A percentile compares a stretch with the other conserved stretches of the same genome.
Evolutionary conservation across 176 grass and related monocot species (phyloP).

Genomic region (Puya raimondii): DNA sequence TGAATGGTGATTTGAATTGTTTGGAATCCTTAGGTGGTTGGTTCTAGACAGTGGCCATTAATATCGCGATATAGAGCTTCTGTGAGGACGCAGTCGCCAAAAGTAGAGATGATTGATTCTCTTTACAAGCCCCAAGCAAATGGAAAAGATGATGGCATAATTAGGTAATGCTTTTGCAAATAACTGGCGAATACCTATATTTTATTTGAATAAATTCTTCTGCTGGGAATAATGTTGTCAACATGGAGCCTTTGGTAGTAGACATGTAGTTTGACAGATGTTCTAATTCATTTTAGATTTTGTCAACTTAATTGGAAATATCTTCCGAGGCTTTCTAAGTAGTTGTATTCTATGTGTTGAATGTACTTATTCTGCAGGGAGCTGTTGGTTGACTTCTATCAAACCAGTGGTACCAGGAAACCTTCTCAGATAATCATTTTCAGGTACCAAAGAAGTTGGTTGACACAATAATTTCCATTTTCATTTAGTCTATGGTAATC

Average conservation of each 20-base stretch:
- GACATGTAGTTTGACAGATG: no score
- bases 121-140: slow-evolving; percentile 46
- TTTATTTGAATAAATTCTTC: background rate
- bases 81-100: slow-evolving; percentile 60
- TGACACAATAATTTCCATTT: background rate
- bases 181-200: background rate
- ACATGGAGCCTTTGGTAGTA: no score
- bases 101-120: slow-evolving; percentile 69
- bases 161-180: slow-evolving; percentile 28
- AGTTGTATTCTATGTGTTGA: no score
- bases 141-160: slow-evolving; percentile 60
- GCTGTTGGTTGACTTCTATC: slow-evolving; percentile 57
- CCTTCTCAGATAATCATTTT: slow-evolving; percentile 67
- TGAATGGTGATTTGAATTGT: background rate
- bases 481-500: background rate
- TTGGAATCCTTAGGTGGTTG: slow-evolving; percentile 38
- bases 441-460: slow-evolving; percentile 23
- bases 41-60: slow-evolving; percentile 53
- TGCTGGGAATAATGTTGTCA: background rate
- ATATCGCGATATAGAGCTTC: slow-evolving; percentile 69
- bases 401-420: slow-evolving; percentile 37
- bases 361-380: slow-evolving; percentile 27
- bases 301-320: no score
- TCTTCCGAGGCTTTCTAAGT: no score
- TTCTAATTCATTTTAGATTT: no score